Evolutionary conservation across 1,284 basidiomycete genomes (phyloP).

Genomic region (Apiotrichum mycotoxinovorans): DNA sequence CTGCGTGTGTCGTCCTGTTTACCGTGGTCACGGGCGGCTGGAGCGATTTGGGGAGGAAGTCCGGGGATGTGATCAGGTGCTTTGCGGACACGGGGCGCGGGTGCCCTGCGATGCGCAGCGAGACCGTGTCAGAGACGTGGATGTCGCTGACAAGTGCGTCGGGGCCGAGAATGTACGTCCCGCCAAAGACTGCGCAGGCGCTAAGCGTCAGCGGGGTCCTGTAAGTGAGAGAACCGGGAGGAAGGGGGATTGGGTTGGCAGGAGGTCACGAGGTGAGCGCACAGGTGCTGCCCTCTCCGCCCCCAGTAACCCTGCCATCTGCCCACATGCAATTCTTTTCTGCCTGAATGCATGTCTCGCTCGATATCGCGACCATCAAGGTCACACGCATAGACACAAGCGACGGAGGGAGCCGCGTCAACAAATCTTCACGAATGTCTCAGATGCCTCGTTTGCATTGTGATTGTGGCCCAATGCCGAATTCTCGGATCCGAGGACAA

Average conservation of each 20-base stretch:
- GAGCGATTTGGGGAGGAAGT: constrained; percentile 46
- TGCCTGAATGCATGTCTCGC: no score
- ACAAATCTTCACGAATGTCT: background rate
- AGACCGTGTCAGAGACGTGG: constrained; percentile 7
- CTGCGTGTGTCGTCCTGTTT: constrained; percentile 56
- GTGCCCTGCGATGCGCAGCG: constrained; percentile 57
- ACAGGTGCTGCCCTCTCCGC: no score
- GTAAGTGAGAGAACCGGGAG: background rate
- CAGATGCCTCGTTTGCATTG: no score
- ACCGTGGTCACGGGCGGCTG: constrained; percentile 41
- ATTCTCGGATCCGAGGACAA: background rate
- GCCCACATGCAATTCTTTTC: no score
- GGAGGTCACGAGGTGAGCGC: no score
- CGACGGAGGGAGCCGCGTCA: no score
- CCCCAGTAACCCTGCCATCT: no score
- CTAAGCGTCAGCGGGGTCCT: constrained; percentile 53
- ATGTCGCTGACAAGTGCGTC: constrained; percentile 27
- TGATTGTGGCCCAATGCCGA: no score
- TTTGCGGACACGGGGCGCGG: constrained; percentile 54
- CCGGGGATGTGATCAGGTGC: constrained; percentile 52
- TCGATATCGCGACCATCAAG: no score
- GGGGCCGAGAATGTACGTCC: constrained; percentile 71
- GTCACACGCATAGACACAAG: no score
- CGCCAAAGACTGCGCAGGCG: constrained; percentile 76
- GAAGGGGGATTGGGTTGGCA: background rate